Percentiles rank a stretch among this genome's conserved stretches.
phyloP scores from a whole-genome alignment of 106 monocot genomes.

The Vanilla planifolia region DNA sequence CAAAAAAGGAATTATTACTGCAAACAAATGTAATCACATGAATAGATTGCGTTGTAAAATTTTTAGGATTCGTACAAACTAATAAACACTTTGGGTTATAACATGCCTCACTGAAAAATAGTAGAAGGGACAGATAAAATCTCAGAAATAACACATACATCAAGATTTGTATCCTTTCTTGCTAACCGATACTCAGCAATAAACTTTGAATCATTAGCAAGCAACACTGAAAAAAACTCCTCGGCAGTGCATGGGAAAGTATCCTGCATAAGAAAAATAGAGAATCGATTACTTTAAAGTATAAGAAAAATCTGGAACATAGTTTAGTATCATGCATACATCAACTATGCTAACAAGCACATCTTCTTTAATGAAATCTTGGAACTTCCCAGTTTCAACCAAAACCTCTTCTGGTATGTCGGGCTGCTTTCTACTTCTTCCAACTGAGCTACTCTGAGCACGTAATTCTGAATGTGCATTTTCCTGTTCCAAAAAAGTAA shows the following conservation, averaged over 20 bases:
- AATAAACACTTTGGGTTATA: not conserved
- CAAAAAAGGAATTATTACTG: no score
- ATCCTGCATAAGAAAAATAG: constrained; percentile 38
- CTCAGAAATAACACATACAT: constrained; percentile 54
- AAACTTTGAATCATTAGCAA: constrained; percentile 79
- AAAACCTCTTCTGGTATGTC: constrained; percentile 41
- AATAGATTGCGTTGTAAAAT: not conserved
- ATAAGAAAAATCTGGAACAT: not conserved
- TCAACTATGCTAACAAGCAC: constrained; percentile 70
- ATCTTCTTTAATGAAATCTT: constrained; percentile 90
- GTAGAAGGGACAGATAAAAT: not conserved
- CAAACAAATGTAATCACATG: no score
- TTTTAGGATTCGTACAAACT: not conserved
- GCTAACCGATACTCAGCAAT: constrained; percentile 65
- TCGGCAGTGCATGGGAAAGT: constrained; percentile 89
- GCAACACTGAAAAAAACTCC: constrained; percentile 59
- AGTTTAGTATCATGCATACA: constrained; percentile 27
- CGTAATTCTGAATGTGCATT: constrained; percentile 89
- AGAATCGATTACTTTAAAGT: constrained; percentile 6
- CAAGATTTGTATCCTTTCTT: constrained; percentile 82
- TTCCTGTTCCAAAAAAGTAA: constrained; percentile 39
- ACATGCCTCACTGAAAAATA: not conserved
- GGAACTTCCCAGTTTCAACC: constrained; percentile 39
- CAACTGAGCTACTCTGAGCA: constrained; percentile 81
- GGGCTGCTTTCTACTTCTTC: constrained; percentile 33